A percentile compares a stretch with the other conserved stretches of the same genome.
These are phyloP conservation scores for Paracorniculantispora psalliotae DNA, from an alignment of 2,329 filamentous ascomycete species.

Conservation along the genomic window DNA sequence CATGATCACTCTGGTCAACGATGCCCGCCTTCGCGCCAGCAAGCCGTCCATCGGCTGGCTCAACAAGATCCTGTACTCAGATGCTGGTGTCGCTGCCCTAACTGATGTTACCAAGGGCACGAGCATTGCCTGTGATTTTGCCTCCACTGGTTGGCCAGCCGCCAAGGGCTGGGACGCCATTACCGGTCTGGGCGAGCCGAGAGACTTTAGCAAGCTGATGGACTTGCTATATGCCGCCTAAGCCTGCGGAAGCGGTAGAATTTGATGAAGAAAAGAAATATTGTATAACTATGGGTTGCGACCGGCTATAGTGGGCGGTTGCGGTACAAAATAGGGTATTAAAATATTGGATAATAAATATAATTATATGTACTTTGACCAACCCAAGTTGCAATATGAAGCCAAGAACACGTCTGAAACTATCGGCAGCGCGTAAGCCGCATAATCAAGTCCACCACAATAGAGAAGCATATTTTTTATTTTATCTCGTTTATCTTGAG, in stretches of 20 bases:
- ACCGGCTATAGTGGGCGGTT: not conserved
- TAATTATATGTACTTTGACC: too few species aligned
- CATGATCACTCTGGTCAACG: conserved; percentile 14
- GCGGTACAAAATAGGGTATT: too few species aligned
- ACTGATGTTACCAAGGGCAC: conserved; percentile 1
- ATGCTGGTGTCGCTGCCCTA: not conserved
- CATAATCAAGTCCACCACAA: too few species aligned
- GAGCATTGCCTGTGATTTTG: conserved; percentile 8
- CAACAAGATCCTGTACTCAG: conserved; percentile 13
- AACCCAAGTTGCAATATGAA: too few species aligned
- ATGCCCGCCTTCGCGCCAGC: conserved; percentile 8
- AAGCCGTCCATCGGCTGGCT: conserved; percentile 11
- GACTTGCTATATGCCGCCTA: not conserved
- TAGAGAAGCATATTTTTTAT: too few species aligned
- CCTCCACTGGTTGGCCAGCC: conserved; percentile 10
- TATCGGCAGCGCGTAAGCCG: too few species aligned
- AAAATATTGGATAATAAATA: too few species aligned
- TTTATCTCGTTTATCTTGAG: too few species aligned
- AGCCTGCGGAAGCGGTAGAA: not conserved
- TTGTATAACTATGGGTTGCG: not conserved
- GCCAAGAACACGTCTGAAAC: too few species aligned
- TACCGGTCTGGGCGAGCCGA: conserved; percentile 8
- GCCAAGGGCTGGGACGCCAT: conserved; percentile 13
- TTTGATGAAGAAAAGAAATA: not conserved
- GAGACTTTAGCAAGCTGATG: conserved; percentile 9